phyloP scores from a whole-genome alignment of 495 filamentous ascomycete species.

The Mycothermus thermophilus region DNA sequence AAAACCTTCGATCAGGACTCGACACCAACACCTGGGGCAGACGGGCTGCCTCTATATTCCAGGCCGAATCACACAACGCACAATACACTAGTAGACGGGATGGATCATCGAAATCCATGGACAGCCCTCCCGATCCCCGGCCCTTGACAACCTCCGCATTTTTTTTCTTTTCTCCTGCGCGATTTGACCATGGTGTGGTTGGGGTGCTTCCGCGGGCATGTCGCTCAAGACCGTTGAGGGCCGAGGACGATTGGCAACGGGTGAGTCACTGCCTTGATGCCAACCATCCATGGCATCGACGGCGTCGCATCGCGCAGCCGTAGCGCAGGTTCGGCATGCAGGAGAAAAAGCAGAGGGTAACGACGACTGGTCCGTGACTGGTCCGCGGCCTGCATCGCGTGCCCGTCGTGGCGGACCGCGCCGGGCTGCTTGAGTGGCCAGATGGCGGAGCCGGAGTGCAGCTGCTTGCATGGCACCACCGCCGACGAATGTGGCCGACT shows the following conservation, averaged over 20 bases:
- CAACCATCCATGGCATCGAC: too few species aligned
- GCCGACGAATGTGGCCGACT: slow-evolving; percentile 13
- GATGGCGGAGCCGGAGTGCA: slow-evolving; percentile 1
- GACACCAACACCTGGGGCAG: background rate
- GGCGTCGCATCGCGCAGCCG: slow-evolving; percentile 9
- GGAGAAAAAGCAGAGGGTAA: slow-evolving; percentile 3
- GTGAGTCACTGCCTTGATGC: slow-evolving; percentile 16
- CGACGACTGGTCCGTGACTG: slow-evolving; percentile 1
- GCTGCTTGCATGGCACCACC: slow-evolving; percentile 15
- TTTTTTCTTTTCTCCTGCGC: slow-evolving; percentile 4
- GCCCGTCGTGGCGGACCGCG: slow-evolving; percentile 16
- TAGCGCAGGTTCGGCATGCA: slow-evolving; percentile 10
- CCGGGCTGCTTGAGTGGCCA: slow-evolving; percentile 17
- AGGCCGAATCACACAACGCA: background rate
- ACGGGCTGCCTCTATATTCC: background rate
- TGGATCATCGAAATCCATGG: background rate
- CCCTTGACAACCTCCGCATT: background rate
- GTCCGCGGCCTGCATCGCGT: slow-evolving; percentile 8
- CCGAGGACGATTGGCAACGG: slow-evolving; percentile 17
- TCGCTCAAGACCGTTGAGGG: slow-evolving; percentile 11
- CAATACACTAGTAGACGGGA: too few species aligned
- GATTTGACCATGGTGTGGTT: slow-evolving; percentile 4
- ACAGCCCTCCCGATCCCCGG: background rate
- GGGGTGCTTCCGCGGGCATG: background rate
- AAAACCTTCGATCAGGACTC: slow-evolving; percentile 2